Evolutionary conservation across 108 stramenopile genomes (phyloP).

Genomic region (Schizochytrium sp.): DNA sequence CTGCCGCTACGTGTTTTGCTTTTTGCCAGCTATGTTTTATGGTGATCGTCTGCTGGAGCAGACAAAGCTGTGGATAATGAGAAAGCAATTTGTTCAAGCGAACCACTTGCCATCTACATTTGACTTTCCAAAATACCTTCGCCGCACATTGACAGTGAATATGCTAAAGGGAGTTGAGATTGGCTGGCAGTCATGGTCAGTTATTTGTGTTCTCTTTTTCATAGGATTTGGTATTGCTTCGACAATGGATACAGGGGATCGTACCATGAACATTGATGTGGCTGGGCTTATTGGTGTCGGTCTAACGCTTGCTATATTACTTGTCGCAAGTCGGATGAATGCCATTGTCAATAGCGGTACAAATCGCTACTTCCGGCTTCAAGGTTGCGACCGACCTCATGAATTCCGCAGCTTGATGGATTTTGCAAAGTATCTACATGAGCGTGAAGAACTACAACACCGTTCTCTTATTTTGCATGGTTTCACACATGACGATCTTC

Average conservation of each 20-base stretch:
- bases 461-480: not conserved
- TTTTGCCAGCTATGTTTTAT: not conserved
- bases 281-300: not conserved
- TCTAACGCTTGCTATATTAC: not conserved
- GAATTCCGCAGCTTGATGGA: not conserved
- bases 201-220: slow-evolving; percentile 10
- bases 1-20: not conserved
- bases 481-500: not conserved
- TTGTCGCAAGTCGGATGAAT: not conserved
- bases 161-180: slow-evolving; percentile 24
- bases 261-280: not conserved
- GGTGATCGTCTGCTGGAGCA: not conserved
- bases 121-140: slow-evolving; percentile 26
- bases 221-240: not conserved
- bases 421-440: not conserved
- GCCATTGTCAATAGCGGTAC: slow-evolving; percentile 4
- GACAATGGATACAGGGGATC: not conserved
- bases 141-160: not conserved
- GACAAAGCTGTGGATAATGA: not conserved
- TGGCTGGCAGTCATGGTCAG: slow-evolving; percentile 42
- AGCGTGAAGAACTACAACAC: not conserved
- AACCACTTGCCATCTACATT: slow-evolving; percentile 17
- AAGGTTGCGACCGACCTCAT: not conserved
- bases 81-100: not conserved
- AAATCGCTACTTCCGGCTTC: slow-evolving; percentile 19